Base-by-base conservation (phyloP, 2,329 filamentous ascomycete genomes). In the Ilyonectria mors-panacis region DNA sequence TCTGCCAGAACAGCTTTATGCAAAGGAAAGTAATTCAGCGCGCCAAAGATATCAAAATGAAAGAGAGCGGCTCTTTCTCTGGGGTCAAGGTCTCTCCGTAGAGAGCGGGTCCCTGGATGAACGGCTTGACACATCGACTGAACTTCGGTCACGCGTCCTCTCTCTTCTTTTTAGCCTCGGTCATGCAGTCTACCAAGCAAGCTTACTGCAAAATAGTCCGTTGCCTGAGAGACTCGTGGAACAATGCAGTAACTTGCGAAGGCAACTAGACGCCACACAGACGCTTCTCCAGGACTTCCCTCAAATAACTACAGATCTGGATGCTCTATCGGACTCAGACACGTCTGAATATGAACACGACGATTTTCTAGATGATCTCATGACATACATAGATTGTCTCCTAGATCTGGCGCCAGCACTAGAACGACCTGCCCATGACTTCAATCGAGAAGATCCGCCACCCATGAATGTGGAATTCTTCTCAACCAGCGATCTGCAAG, bases 371-470 rank as follows among this genome's bases (percentile, higher is more conserved):
- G 57, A 59, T 5, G 45, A 59, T 19, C 26, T 59, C 12, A 39
- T 33, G 9, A 45, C 13, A 17, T 51, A 59, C 7, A 7, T 59
- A 4, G 57, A 59, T 10, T 59, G 45, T 7, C 57, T 59, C 19
- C 44, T 59, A 6, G 45, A 59, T 17, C 45, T 59, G 1, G 44
- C 57, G 6, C 45, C 57, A 2, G 30, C 57, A 1, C 45, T 59
- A 1, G 57, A 59, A 7, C 50, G 50, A 13, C 57, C 57, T 10
- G 57, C 19, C 9, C 10, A 51, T 4, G 45, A 42, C 26, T 26
- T 26, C 15, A 28, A 21, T 3, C 33, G 6, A n/a, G 33, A 17
- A 1, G 21, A n/a, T 26, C 26, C 26, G 5, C 26, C 26, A 6
- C 26, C 26, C 0, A 8, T 4, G 5, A 26, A 2, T 7, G 33